Conservation (phyloP, 1,139 yeast genomes). For the Lodderomyces elongisporus region DNA sequence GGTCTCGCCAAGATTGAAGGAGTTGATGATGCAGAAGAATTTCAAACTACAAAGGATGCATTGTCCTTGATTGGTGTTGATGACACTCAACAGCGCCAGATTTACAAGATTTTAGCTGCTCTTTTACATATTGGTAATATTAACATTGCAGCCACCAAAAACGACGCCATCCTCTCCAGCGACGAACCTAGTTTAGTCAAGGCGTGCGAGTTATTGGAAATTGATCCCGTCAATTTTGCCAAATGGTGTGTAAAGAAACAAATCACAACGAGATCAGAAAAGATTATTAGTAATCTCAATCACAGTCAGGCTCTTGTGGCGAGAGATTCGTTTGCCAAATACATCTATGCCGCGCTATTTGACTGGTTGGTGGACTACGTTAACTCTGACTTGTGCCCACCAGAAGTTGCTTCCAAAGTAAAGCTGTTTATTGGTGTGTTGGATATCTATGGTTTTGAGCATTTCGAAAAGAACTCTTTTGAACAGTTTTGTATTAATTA, state of each 20-base stretch:
- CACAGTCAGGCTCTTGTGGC: slow-evolving; percentile 87
- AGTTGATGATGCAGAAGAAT: slow-evolving; percentile 79
- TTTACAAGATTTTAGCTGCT: slow-evolving; percentile 81
- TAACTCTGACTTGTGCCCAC: slow-evolving; percentile 75
- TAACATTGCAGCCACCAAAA: slow-evolving; percentile 79
- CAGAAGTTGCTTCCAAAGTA: slow-evolving; percentile 54
- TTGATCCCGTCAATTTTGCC: slow-evolving; percentile 68
- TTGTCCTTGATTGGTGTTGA: slow-evolving; percentile 73
- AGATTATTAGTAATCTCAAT: slow-evolving; percentile 77
- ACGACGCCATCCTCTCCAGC: slow-evolving; percentile 73
- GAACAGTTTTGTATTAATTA: slow-evolving; percentile 98
- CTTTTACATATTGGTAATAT: slow-evolving; percentile 91
- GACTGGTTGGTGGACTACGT: slow-evolving; percentile 92
- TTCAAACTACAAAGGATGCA: slow-evolving; percentile 69
- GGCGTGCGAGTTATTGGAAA: slow-evolving; percentile 82
- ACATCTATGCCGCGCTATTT: slow-evolving; percentile 84
- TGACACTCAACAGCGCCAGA: slow-evolving; percentile 53
- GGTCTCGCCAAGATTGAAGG: slow-evolving; percentile 69
- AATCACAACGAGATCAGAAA: slow-evolving; percentile 88
- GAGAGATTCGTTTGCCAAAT: slow-evolving; percentile 93
- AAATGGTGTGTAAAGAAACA: slow-evolving; percentile 95
- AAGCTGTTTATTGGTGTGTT: slow-evolving; percentile 88
- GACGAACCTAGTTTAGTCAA: slow-evolving; percentile 82
- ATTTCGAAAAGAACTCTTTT: slow-evolving; percentile 87
- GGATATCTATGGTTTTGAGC: slow-evolving; percentile 97